phyloP scores from a whole-genome alignment of 306 rosid genomes.

The Lithocarpus polystachyus region DNA sequence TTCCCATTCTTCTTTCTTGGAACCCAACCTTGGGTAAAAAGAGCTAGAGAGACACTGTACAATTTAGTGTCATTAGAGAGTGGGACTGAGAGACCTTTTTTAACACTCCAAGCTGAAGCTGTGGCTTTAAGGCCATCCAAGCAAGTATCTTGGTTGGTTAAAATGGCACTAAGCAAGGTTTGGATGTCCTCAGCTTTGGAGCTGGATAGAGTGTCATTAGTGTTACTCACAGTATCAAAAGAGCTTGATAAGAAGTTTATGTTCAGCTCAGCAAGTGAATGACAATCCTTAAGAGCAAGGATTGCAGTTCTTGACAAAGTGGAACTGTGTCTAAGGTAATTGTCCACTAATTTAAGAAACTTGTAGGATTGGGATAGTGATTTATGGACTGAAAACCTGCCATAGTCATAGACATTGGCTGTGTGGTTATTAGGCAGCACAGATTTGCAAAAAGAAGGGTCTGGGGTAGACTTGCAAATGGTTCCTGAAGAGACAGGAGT shows the following conservation, averaged over 20 bases:
- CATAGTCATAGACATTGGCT: constrained; percentile 26
- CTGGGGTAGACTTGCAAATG: constrained; percentile 31
- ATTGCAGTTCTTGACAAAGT: constrained; percentile 1
- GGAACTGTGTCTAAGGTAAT: constrained; percentile 17
- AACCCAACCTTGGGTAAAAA: constrained; percentile 35
- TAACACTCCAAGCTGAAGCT: constrained; percentile 9
- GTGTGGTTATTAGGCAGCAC: constrained; percentile 22
- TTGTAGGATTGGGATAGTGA: constrained; percentile 23
- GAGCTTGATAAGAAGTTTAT: constrained; percentile 20
- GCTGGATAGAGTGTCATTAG: constrained; percentile 21
- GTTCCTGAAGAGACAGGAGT: constrained; percentile 5
- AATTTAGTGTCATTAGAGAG: constrained; percentile 20
- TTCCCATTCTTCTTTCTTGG: constrained; percentile 20
- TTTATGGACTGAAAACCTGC: constrained; percentile 25
- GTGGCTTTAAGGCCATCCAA: constrained; percentile 23
- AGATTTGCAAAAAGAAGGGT: constrained; percentile 34
- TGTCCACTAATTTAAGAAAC: constrained; percentile 10
- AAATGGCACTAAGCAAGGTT: constrained; percentile 37
- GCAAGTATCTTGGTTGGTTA: constrained; percentile 41
- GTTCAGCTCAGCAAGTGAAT: constrained; percentile 19
- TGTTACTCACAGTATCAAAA: constrained; percentile 10
- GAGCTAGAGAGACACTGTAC: constrained; percentile 11
- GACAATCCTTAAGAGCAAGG: constrained; percentile 34
- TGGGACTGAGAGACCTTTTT: not conserved
- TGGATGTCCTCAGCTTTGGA: constrained; percentile 30